These are phyloP conservation scores for Fusarium oxysporum DNA, from an alignment of 2,329 filamentous ascomycete genomes.

Conservation along the genomic window DNA sequence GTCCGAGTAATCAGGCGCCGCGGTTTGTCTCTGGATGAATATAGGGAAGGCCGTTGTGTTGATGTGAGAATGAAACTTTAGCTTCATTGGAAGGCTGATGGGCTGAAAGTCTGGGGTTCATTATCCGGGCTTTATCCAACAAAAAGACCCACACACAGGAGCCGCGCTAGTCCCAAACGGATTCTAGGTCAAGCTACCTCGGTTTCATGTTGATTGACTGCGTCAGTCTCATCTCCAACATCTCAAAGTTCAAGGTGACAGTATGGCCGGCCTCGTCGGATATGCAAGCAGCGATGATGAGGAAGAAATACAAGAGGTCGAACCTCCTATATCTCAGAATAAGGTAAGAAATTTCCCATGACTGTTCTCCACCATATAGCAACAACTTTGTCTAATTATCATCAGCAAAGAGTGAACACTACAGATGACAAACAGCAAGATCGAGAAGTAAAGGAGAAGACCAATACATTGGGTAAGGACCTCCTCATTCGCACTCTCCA, in stretches of 20 bases:
- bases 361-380: background rate
- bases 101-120: conserved; percentile 17
- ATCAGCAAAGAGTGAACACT: conserved; percentile 11
- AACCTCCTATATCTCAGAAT: conserved; percentile 5
- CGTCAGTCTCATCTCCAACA: conserved; percentile 5
- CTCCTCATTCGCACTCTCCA: background rate
- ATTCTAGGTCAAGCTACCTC: conserved; percentile 27
- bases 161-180: conserved; percentile 36
- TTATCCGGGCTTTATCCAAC: conserved; percentile 24
- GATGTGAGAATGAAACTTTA: conserved; percentile 21
- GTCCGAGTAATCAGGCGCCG: background rate
- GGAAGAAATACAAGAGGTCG: conserved; percentile 47
- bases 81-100: conserved; percentile 18
- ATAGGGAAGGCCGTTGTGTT: conserved; percentile 20
- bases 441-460: conserved; percentile 1
- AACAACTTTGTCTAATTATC: conserved; percentile 12
- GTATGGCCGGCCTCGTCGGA: conserved; percentile 59
- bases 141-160: conserved; percentile 2
- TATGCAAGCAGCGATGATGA: conserved; percentile 67
- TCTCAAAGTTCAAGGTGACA: conserved; percentile 9
- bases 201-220: conserved; percentile 5
- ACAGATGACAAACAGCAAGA: conserved; percentile 1
- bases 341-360: conserved; percentile 20
- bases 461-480: conserved; percentile 14
- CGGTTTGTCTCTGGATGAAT: conserved; percentile 4